These are phyloP conservation scores for Phytophthora agathidicida DNA, from an alignment of 352 stramenopile species.

Conservation along the genomic window DNA sequence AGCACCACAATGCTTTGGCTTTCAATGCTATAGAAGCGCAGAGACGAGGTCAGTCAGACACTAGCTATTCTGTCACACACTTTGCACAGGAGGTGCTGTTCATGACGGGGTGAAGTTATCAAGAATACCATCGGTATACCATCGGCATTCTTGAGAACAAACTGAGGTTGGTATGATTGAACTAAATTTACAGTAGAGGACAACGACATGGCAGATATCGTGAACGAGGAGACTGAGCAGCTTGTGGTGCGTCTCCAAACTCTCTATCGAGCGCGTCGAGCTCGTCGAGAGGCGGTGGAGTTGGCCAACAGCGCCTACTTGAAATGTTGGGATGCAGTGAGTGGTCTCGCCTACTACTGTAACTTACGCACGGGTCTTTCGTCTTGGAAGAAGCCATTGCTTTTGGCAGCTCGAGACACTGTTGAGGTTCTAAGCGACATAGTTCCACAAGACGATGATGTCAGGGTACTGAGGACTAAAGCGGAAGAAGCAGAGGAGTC, in stretches of 20 bases:
- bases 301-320: slow-evolving; percentile 43
- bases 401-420: slow-evolving; percentile 38
- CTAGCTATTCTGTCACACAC: too few relatives aligned
- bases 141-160: too few relatives aligned
- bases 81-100: too few relatives aligned
- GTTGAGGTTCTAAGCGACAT: background rate
- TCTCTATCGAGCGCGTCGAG: slow-evolving; percentile 36
- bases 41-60: too few relatives aligned
- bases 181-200: slow-evolving; percentile 17
- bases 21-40: too few relatives aligned
- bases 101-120: too few relatives aligned
- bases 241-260: slow-evolving; percentile 44
- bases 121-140: too few relatives aligned
- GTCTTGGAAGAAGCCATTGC: slow-evolving; percentile 52
- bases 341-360: slow-evolving; percentile 53
- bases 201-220: background rate
- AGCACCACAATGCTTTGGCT: too few relatives aligned
- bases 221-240: slow-evolving; percentile 10
- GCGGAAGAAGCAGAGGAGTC: background rate
- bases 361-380: slow-evolving; percentile 50
- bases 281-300: slow-evolving; percentile 30
- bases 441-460: background rate
- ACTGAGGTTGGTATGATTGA: too few relatives aligned
- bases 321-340: slow-evolving; percentile 53
- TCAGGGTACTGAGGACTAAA: background rate